Base-by-base conservation (phyloP, 1,139 yeast genomes). In the Zygoascus hellenicus region DNA sequence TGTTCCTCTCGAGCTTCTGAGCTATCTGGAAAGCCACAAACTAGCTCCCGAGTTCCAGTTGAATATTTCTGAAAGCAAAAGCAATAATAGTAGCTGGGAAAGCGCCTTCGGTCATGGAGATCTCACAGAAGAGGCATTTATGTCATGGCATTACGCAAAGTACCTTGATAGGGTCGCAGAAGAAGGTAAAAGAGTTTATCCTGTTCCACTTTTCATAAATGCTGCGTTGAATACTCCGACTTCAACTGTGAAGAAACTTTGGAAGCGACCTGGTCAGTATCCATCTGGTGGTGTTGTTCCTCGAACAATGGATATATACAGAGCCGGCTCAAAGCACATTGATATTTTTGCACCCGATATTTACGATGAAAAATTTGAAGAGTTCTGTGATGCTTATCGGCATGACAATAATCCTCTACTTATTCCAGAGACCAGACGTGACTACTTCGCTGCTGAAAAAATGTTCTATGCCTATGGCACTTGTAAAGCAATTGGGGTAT, bases 131-230 rank as follows among this genome's bases (percentile, higher is more conserved):
- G 52, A 49, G 34, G 26, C 48, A 15, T 49, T 49, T 26, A 49
- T 49, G 52, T 48, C 52, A n/a, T 49, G 49, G 46, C 32, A 48
- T 30, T 49, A 49, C 28, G 52, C 52, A 2, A 30, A 22, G 36
- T 49, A 49, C 16, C 46, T 49, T 26, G 51, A 49, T 30, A 13
- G 16, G 10, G 42, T 49, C 6, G 51, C 49, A 7, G 51, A 34
- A 14, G 51, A 43, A 2, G 52, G 43, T 28, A 45, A 45, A 19
- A 19, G 28, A 10, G 33, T 26, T 28, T 48, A 48, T 28, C 40
- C 45, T 5, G 9, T 49, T 22, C 52, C 52, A 22, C 35, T 48
- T 13, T 49, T 31, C 17, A 46, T 46, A 15, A 49, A 49, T 44
- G 51, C 43, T 4, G 45, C 45, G 13, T 26, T 49, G 36, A 38